A percentile compares a stretch with the other conserved stretches of the same genome.
These are phyloP conservation scores for Ceratocystis cubensis DNA, from an alignment of 2,329 filamentous ascomycete species.

Conservation along the genomic window DNA sequence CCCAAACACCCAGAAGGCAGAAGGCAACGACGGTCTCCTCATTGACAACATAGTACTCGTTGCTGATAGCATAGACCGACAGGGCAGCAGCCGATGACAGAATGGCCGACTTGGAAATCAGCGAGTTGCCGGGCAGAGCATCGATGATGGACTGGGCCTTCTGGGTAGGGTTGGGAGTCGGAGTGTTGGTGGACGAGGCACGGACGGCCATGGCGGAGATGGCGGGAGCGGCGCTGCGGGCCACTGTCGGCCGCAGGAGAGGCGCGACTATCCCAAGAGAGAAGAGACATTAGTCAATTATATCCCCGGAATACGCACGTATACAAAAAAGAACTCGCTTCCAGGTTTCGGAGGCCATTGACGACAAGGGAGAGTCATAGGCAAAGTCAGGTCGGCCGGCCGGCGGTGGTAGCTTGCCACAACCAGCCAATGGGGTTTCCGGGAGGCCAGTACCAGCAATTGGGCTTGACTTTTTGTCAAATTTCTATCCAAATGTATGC, in stretches of 20 bases:
- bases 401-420: too few relatives aligned
- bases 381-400: too few relatives aligned
- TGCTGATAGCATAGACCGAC: slow-evolving; percentile 91
- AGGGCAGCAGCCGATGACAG: slow-evolving; percentile 85
- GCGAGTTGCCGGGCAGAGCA: slow-evolving; percentile 77
- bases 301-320: background rate
- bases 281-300: slow-evolving; percentile 15
- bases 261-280: slow-evolving; percentile 55
- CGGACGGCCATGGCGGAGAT: slow-evolving; percentile 51
- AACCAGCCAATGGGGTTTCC: background rate
- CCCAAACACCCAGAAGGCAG: slow-evolving; percentile 87
- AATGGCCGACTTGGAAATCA: slow-evolving; percentile 92
- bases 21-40: slow-evolving; percentile 94
- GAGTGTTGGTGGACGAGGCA: slow-evolving; percentile 52
- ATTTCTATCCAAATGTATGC: background rate
- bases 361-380: background rate
- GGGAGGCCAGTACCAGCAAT: too few relatives aligned
- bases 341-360: background rate
- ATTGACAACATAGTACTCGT: slow-evolving; percentile 99
- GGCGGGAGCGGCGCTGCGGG: slow-evolving; percentile 62
- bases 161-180: slow-evolving; percentile 83
- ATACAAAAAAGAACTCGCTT: background rate
- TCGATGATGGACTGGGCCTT: slow-evolving; percentile 95
- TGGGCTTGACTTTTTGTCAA: background rate
- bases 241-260: slow-evolving; percentile 73